Evolutionary conservation across 2,329 filamentous ascomycete genomes (phyloP).

Genomic region (Diaporthe nobilis): DNA sequence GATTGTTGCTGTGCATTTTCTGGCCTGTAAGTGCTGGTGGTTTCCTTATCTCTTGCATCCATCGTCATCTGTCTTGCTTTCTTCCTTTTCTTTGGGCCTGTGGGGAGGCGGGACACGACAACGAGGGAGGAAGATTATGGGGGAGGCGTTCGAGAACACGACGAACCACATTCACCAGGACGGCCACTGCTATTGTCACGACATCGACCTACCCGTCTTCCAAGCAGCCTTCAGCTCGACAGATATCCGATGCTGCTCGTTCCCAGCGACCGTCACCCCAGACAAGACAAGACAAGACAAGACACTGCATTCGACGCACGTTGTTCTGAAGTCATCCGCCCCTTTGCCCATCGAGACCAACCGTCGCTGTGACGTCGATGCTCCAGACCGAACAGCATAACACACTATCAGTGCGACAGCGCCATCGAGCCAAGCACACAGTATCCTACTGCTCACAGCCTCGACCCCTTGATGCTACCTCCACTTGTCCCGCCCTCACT

Average conservation of each 20-base stretch:
- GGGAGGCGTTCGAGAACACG: conserved; percentile 12
- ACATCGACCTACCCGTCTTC: not conserved
- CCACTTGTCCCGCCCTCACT: not conserved
- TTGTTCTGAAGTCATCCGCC: conserved; percentile 1
- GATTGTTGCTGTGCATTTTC: not conserved
- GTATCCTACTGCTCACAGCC: not conserved
- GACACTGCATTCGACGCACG: conserved; percentile 2
- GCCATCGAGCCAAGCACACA: not conserved
- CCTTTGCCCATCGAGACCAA: conserved; percentile 2
- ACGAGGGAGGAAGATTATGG: not conserved
- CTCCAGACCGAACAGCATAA: not conserved
- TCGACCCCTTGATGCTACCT: not conserved
- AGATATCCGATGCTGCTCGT: not conserved
- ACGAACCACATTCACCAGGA: not conserved
- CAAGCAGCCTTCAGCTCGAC: not conserved
- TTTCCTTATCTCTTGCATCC: not conserved
- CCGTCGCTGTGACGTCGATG: conserved; percentile 10
- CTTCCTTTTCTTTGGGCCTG: not conserved
- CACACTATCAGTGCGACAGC: not conserved
- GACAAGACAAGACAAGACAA: conserved; percentile 10
- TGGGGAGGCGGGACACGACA: not conserved
- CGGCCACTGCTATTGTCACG: not conserved
- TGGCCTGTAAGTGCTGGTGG: conserved; percentile 11
- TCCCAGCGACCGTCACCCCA: not conserved
- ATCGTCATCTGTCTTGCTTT: conserved; percentile 13